Base-by-base conservation (phyloP, 2,329 filamentous ascomycete species). In the Pseudogymnoascus sp. region DNA sequence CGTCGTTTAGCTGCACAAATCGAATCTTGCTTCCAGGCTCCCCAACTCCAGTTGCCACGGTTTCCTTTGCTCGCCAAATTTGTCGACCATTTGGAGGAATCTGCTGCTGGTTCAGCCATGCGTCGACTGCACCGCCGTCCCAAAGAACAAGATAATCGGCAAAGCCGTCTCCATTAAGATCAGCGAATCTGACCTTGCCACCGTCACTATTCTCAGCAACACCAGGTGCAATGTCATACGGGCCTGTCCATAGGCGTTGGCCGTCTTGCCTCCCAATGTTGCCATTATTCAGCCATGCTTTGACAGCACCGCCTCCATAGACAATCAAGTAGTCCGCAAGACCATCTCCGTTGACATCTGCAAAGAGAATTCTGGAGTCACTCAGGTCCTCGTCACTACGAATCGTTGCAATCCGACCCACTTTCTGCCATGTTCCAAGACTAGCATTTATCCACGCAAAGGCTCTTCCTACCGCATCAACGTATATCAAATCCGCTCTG, bases 401-500 rank as follows among this genome's bases (percentile, higher is more conserved):
- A 50, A 11, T 34, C 12, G 20, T 30, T 11, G 38, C 61, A 28
- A 61, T 61, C 7, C 25, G 22, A 28, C 60, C 60, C 7, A 39
- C 60, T 30, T 9, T 14, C 14, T 61, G 18, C 41, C 41, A 47
- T 2, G 8, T 47, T 7, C 41, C 41, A 14, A 47, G 20, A 11
- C 41, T n/a, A 22, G 6, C 25, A 28, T 47, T 47, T 22, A 47
- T 12, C 41, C 41, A 47, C 7, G 41, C 41, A 35, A 35, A 35
- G 9, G 34, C 34, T 35, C 34, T 35, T 2, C 34, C 34, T 12
- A 9, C 9, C 34, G 34, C 34, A 59, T 47, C 59, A n/a, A 65
- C 63, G n/a, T 32, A 66, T 35, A 64, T 63, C 62, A 66, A 28
- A 57, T 72, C 70, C 11, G 67, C 68, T 4, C 70, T 62, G 2